phyloP scores from a whole-genome alignment of 2,329 filamentous ascomycete genomes.

The Arthrobotrys entomopaga region DNA sequence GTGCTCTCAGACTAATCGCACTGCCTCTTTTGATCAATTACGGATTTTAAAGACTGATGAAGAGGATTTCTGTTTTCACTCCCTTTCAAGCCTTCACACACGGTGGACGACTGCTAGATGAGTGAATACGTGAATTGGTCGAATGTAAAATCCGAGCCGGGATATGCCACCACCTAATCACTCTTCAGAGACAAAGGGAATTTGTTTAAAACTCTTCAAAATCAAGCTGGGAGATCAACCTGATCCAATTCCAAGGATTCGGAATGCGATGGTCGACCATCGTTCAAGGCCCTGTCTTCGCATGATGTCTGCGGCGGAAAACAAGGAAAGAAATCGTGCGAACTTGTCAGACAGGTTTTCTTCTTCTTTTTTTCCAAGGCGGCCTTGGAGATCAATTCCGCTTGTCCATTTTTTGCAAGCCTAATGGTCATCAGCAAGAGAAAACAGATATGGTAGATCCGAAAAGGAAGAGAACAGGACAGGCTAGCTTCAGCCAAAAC shows the following conservation, averaged over 20 bases:
- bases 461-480: constrained; percentile 28
- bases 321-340: constrained; percentile 8
- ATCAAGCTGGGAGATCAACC: constrained; percentile 11
- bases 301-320: constrained; percentile 18
- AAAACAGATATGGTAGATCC: constrained; percentile 8
- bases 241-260: constrained; percentile 36
- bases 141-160: background rate
- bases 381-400: constrained; percentile 35
- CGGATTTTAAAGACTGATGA: too few relatives aligned
- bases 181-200: background rate
- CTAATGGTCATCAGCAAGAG: constrained; percentile 1
- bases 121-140: too few relatives aligned
- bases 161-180: background rate
- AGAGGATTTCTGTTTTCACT: too few relatives aligned
- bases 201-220: background rate
- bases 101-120: too few relatives aligned
- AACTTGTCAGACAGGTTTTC: too few relatives aligned
- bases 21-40: too few relatives aligned
- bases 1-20: too few relatives aligned
- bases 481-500: constrained; percentile 29
- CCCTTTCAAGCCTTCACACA: too few relatives aligned
- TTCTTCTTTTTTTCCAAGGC: constrained; percentile 28
- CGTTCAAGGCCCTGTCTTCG: too few relatives aligned
- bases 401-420: background rate
- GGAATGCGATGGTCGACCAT: too few relatives aligned